phyloP scores from a whole-genome alignment of 257 asterid species.

The Linderniella brevidens region DNA sequence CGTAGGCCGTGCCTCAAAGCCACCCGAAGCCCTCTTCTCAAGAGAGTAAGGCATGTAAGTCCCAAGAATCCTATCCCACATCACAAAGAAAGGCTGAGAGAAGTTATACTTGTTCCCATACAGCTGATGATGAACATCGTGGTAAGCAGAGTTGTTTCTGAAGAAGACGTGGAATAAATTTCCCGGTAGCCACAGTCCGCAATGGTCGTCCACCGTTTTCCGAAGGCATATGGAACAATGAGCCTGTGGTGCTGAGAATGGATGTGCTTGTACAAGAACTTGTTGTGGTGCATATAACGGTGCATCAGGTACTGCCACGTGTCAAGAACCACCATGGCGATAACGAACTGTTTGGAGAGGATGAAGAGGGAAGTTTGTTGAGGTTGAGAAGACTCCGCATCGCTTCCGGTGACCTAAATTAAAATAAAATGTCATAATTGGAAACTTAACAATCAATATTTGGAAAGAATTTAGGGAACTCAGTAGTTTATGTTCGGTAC shows the following conservation, averaged over 20 bases:
- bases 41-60: slow-evolving; percentile 2
- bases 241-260: slow-evolving; percentile 6
- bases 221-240: slow-evolving; percentile 4
- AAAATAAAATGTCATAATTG: background rate
- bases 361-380: background rate
- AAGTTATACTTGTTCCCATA: slow-evolving; percentile 5
- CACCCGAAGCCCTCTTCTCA: background rate
- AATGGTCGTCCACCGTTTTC: slow-evolving; percentile 4
- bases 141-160: slow-evolving; percentile 4
- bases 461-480: background rate
- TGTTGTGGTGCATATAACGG: slow-evolving; percentile 8
- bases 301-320: slow-evolving; percentile 5
- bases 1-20: no score
- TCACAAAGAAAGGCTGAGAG: slow-evolving; percentile 7
- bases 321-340: slow-evolving; percentile 2
- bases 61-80: slow-evolving; percentile 6
- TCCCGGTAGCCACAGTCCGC: slow-evolving; percentile 6
- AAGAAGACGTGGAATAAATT: slow-evolving; percentile 3
- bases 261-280: slow-evolving; percentile 3
- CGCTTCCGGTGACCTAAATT: background rate
- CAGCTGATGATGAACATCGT: slow-evolving; percentile 6
- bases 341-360: background rate
- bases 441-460: background rate
- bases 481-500: no score
- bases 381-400: background rate